phyloP scores from a whole-genome alignment of 129 eudicot species.

The Helianthus tuberosus region DNA sequence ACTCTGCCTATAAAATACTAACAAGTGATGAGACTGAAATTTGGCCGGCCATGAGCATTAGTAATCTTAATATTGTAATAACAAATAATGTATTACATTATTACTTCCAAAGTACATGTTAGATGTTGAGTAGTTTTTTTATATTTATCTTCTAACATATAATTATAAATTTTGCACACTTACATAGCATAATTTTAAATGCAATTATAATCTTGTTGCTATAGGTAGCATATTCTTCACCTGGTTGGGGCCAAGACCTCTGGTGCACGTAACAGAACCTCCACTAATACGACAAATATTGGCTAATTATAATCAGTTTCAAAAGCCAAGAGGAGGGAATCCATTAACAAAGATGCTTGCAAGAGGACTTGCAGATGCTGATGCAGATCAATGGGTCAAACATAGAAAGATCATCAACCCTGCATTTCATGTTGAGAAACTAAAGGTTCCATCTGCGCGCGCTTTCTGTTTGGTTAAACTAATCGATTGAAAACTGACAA shows the following conservation, averaged over 20 bases:
- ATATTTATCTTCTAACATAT: no score
- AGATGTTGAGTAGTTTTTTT: no score
- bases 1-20: no score
- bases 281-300: conserved; percentile 13
- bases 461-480: neutral
- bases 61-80: no score
- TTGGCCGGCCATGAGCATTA: no score
- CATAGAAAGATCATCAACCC: conserved; percentile 37
- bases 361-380: conserved; percentile 28
- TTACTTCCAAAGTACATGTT: no score
- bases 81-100: no score
- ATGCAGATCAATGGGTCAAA: conserved; percentile 43
- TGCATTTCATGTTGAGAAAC: conserved; percentile 20
- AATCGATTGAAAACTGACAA: neutral
- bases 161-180: no score
- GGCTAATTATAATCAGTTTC: conserved; percentile 21
- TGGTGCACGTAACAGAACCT: conserved; percentile 20
- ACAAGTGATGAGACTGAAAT: no score
- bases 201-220: neutral
- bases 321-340: conserved; percentile 28
- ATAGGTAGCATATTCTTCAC: conserved; percentile 24
- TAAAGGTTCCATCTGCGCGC: conserved; percentile 1
- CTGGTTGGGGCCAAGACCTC: conserved; percentile 31
- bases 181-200: neutral
- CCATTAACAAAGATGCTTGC: conserved; percentile 26